Evolutionary conservation across 768 basidiomycete species (phyloP), one percentile per base, ranked within the genome.

Genomic region (Inosperma sp.): DNA sequence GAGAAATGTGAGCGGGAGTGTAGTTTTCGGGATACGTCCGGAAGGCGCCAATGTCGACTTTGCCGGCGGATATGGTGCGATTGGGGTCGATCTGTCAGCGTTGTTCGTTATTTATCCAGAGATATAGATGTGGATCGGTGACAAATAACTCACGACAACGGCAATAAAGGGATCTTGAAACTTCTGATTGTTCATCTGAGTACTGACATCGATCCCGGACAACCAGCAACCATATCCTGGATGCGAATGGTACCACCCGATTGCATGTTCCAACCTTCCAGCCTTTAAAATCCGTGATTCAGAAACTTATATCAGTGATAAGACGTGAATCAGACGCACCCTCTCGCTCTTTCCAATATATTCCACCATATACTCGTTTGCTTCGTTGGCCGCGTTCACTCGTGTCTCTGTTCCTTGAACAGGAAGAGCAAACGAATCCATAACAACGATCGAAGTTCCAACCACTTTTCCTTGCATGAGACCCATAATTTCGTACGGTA

Each of bases 181-280:
- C 62, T 86, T 86, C 62, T 99, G 95, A 65, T 97, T 94, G 61
- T 83, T 93, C 72, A 89, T 79, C 64, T 99, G 96, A 0, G 96
- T 99, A 65, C 88, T 90, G 52, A 98, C 96, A 62, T 99, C 96
- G 70, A 99, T 98, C 21, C 96, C 96, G 10, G 94, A 97, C 7
- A 99, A 72, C 96, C 96, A 99, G 68, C 96, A 99, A 14, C 96
- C 96, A 64, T 98, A 99, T 12, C 96, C 96, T 5, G 96, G 96
- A 72, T 99, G 96, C 13, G 93, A 95, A 67, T 96, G 93, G 65
- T 96, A 96, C 93, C 93, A 95, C n/a, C 93, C 93, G 57, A 94
- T 88, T 6, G 83, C 85, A 64, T 93, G 83, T 66, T 95, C 93
- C 41, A 82, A 73, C 62, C 93, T 74, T 44, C 85, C 87, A 12